Evolutionary conservation across 2,329 filamentous ascomycete genomes (phyloP).

Genomic region (Aspergillus calidoustus): DNA sequence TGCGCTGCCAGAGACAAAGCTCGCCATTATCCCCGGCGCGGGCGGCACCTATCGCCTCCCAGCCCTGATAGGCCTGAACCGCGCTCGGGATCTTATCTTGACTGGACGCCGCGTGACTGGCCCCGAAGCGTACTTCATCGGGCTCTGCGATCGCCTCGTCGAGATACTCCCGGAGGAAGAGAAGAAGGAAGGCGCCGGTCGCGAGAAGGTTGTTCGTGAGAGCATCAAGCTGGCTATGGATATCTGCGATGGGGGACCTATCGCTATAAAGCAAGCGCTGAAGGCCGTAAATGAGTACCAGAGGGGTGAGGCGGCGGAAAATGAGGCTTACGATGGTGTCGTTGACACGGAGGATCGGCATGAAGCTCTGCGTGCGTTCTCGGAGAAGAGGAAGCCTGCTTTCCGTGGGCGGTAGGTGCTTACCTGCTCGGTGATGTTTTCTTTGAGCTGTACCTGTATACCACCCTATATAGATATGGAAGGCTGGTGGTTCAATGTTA

Average conservation of each 20-base stretch:
- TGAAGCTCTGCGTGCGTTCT: slow-evolving; percentile 87
- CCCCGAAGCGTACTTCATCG: slow-evolving; percentile 87
- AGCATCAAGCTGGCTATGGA: slow-evolving; percentile 78
- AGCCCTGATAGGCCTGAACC: slow-evolving; percentile 74
- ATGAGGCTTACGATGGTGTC: slow-evolving; percentile 82
- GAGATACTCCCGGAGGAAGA: slow-evolving; percentile 67
- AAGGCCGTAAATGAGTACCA: slow-evolving; percentile 73
- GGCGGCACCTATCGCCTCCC: slow-evolving; percentile 91
- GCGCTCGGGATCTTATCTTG: slow-evolving; percentile 87
- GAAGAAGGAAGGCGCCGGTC: slow-evolving; percentile 60
- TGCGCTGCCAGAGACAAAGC: slow-evolving; percentile 85
- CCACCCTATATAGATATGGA: neutral
- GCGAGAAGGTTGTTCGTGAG: slow-evolving; percentile 72
- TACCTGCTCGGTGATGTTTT: slow-evolving; percentile 1
- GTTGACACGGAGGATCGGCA: slow-evolving; percentile 82
- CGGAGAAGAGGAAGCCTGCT: slow-evolving; percentile 72
- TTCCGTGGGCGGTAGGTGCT: slow-evolving; percentile 62
- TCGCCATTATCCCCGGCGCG: slow-evolving; percentile 93
- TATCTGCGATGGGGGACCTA: slow-evolving; percentile 87
- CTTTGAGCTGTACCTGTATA: neutral
- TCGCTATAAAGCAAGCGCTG: slow-evolving; percentile 79
- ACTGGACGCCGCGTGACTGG: slow-evolving; percentile 85
- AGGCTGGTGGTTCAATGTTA: neutral
- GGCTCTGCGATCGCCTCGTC: slow-evolving; percentile 86
- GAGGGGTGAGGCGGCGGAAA: slow-evolving; percentile 75